Percentiles rank a stretch among this genome's conserved stretches.
phyloP scores from a whole-genome alignment of 2,329 filamentous ascomycete genomes.

The Alternaria tenuissima region DNA sequence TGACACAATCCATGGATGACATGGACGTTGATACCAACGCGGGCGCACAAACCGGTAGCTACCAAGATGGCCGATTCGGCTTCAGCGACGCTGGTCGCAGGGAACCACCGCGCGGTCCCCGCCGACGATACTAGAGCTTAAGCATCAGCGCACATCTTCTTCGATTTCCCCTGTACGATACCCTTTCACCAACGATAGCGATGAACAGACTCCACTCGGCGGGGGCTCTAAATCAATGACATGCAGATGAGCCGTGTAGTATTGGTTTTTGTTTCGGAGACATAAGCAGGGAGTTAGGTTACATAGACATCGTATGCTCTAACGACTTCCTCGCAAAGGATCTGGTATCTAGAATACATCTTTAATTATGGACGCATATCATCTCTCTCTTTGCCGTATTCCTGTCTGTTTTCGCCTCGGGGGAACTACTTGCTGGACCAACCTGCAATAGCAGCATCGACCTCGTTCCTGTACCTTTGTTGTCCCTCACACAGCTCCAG shows the following conservation, averaged over 20 bases:
- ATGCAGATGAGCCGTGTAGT: background rate
- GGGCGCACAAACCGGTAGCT: conserved; percentile 44
- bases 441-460: conserved; percentile 66
- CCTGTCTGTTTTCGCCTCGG: background rate
- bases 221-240: background rate
- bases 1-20: conserved; percentile 41
- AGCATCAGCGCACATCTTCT: conserved; percentile 4
- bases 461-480: conserved; percentile 78
- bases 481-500: conserved; percentile 89
- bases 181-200: conserved; percentile 27
- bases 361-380: conserved; percentile 6
- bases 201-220: conserved; percentile 8
- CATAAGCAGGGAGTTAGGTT: conserved; percentile 5
- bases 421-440: conserved; percentile 30
- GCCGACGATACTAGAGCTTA: conserved; percentile 41
- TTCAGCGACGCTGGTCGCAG: conserved; percentile 45
- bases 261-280: conserved; percentile 6
- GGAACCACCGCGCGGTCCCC: conserved; percentile 45
- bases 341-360: conserved; percentile 12
- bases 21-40: conserved; percentile 54
- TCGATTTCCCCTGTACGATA: conserved; percentile 35
- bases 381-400: background rate
- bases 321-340: conserved; percentile 2
- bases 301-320: background rate
- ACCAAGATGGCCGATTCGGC: conserved; percentile 56